Evolutionary conservation across 129 eudicot genomes (phyloP).

Genomic region (Pseudognaphalium luteoalbum): DNA sequence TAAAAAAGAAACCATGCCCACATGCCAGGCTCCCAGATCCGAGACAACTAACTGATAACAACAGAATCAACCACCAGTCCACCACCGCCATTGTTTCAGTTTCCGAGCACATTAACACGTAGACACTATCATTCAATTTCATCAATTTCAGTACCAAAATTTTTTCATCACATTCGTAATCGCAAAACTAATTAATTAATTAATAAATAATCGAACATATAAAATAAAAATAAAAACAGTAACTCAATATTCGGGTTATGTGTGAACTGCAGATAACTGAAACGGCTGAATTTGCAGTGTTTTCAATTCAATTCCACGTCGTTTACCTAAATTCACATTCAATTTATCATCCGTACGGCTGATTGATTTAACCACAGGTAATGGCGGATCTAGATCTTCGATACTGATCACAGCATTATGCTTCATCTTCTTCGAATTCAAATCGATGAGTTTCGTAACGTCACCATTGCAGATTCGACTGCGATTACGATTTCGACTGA

Average conservation of each 20-base stretch:
- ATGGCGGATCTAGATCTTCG: conserved; percentile 66
- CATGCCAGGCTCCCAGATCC: no score
- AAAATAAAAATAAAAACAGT: background rate
- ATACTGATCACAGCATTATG: background rate
- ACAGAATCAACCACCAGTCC: background rate
- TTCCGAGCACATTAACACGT: conserved; percentile 6
- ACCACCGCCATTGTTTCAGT: conserved; percentile 1
- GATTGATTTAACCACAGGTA: conserved; percentile 58
- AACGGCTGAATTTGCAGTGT: conserved; percentile 47
- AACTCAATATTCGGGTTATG: background rate
- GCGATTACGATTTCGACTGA: background rate
- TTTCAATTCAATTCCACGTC: conserved; percentile 38
- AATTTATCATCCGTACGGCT: conserved; percentile 12
- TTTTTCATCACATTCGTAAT: background rate
- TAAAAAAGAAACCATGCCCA: no score
- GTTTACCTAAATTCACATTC: conserved; percentile 49
- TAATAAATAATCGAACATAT: conserved; percentile 4
- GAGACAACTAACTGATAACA: no score
- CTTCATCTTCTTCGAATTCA: background rate
- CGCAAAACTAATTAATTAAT: background rate
- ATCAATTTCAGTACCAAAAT: background rate
- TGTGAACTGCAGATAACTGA: conserved; percentile 12
- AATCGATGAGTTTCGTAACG: background rate
- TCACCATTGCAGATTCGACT: background rate
- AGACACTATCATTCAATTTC: background rate